Evolutionary conservation across 352 stramenopile genomes (phyloP).

Genomic region (Pythium aristosporum): DNA sequence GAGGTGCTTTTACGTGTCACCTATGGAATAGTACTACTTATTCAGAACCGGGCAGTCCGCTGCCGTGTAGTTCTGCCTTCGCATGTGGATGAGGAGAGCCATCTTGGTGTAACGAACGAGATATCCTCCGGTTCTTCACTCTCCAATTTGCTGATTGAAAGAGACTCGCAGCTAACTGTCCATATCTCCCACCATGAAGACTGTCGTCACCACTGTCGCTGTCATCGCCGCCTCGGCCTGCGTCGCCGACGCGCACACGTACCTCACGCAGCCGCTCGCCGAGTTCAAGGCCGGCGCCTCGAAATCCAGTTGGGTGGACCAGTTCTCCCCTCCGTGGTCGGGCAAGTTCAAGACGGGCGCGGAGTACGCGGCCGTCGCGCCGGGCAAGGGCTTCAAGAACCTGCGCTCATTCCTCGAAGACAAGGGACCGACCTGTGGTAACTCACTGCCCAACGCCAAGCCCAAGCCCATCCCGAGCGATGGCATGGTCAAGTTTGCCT

Average conservation of each 20-base stretch:
- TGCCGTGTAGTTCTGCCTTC: too few relatives aligned
- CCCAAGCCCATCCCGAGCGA: constrained; percentile 22
- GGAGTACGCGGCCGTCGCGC: constrained; percentile 14
- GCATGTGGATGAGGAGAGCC: too few relatives aligned
- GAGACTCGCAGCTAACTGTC: not conserved
- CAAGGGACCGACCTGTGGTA: constrained; percentile 24
- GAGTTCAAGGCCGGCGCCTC: constrained; percentile 16
- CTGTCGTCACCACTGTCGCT: constrained; percentile 1
- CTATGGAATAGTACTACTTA: too few relatives aligned
- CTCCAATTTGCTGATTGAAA: not conserved
- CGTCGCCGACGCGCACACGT: constrained; percentile 6
- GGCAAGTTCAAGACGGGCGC: constrained; percentile 23
- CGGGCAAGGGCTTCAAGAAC: constrained; percentile 8
- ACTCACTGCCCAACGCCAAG: constrained; percentile 19
- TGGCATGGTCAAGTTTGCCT: constrained; percentile 16
- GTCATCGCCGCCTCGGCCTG: not conserved
- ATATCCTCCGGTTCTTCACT: not conserved
- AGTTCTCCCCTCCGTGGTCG: constrained; percentile 19
- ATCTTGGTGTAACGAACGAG: too few relatives aligned
- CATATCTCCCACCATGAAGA: constrained; percentile 4
- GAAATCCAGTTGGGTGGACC: constrained; percentile 20
- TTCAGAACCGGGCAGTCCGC: too few relatives aligned
- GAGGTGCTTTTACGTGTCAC: too few relatives aligned
- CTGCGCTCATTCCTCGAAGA: constrained; percentile 27
- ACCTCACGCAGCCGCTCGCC: constrained; percentile 18